Conservation (phyloP, 2,329 filamentous ascomycete genomes). For the Sphaerostilbella broomeana region DNA sequence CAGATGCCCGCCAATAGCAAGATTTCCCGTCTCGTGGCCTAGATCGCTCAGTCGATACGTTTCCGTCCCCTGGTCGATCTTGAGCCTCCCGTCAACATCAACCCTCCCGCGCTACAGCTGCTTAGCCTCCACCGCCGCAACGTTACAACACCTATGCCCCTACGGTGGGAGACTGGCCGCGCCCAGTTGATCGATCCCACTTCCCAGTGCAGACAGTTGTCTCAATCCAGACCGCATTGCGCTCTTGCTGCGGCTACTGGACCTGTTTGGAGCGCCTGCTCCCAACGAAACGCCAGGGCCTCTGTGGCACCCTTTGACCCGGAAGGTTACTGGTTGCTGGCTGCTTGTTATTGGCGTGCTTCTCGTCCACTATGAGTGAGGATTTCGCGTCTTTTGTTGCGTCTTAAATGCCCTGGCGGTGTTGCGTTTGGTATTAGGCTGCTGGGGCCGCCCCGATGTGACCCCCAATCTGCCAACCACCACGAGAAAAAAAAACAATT, state of each 20-base stretch:
- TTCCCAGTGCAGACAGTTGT: no score
- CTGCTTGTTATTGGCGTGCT: constrained; percentile 5
- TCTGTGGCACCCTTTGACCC: background rate
- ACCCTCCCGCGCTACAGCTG: constrained; percentile 11
- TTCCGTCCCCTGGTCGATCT: constrained; percentile 5
- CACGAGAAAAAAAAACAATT: no score
- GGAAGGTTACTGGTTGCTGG: no score
- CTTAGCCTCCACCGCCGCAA: constrained; percentile 14
- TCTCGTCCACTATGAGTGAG: no score
- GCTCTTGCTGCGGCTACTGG: constrained; percentile 3
- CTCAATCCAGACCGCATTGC: no score
- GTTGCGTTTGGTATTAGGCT: no score
- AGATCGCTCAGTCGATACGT: background rate
- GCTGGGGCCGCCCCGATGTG: constrained; percentile 4
- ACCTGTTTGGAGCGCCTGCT: constrained; percentile 4
- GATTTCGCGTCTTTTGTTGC: no score
- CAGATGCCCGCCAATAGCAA: constrained; percentile 7
- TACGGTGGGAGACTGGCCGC: no score
- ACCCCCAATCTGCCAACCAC: constrained; percentile 8
- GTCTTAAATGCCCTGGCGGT: no score
- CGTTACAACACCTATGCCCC: constrained; percentile 16
- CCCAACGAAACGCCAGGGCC: no score
- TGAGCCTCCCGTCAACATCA: constrained; percentile 10
- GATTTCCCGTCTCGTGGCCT: constrained; percentile 11
- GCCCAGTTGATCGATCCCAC: no score